Conservation (phyloP, 768 basidiomycete genomes). For the Pisolithus microcarpus region DNA sequence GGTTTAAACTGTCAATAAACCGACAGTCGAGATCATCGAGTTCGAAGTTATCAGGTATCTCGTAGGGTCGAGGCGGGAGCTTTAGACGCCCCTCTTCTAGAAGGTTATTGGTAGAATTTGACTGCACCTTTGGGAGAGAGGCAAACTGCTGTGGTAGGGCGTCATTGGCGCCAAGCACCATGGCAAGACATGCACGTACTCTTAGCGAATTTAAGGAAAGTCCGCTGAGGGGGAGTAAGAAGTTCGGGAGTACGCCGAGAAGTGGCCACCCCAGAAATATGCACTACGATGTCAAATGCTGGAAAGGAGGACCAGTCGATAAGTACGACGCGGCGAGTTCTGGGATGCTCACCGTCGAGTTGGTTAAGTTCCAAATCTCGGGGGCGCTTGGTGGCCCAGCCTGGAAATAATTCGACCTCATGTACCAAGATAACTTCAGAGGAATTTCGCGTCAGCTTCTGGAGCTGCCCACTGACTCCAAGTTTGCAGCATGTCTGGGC, state of each 20-base stretch:
- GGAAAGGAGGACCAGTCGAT: not conserved
- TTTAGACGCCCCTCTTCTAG: constrained; percentile 25
- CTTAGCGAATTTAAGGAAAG: constrained; percentile 72
- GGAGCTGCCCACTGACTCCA: constrained; percentile 62
- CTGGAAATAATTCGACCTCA: constrained; percentile 62
- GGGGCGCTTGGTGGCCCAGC: constrained; percentile 66
- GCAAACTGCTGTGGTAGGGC: constrained; percentile 53
- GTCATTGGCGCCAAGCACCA: not conserved
- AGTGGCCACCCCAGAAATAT: constrained; percentile 71
- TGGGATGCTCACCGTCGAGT: constrained; percentile 20
- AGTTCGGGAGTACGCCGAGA: constrained; percentile 50
- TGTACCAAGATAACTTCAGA: constrained; percentile 29
- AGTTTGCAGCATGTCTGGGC: constrained; percentile 28
- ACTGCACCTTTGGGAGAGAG: constrained; percentile 54
- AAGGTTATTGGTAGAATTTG: constrained; percentile 11
- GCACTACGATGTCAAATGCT: constrained; percentile 67
- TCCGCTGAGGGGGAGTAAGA: constrained; percentile 65
- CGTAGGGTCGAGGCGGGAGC: constrained; percentile 51
- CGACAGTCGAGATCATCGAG: constrained; percentile 48
- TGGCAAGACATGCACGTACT: constrained; percentile 34
- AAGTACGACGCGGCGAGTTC: not conserved
- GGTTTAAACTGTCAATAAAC: constrained; percentile 27
- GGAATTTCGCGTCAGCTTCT: constrained; percentile 39
- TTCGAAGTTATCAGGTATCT: constrained; percentile 55
- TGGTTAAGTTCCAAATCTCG: constrained; percentile 13